Evolutionary conservation across 2,329 filamentous ascomycete species (phyloP).

Genomic region (Aspergillus puulaauensis): DNA sequence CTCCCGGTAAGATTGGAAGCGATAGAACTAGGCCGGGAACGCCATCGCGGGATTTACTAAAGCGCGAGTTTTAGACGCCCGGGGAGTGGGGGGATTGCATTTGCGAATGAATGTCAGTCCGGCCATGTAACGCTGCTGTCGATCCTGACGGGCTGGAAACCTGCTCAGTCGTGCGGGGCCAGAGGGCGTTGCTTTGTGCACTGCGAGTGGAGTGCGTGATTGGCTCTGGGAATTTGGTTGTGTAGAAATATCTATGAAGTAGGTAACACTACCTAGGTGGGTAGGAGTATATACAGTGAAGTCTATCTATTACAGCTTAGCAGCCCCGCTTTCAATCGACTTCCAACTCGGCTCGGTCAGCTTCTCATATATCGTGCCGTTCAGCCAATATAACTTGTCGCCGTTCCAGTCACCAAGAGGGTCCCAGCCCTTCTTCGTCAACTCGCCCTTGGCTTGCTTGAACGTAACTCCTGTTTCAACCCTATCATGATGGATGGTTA

Average conservation of each 20-base stretch:
- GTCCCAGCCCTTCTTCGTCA: conserved; percentile 45
- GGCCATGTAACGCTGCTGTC: neutral
- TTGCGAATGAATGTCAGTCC: too few relatives aligned
- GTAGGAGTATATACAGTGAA: neutral
- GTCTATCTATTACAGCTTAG: conserved; percentile 38
- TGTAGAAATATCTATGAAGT: neutral
- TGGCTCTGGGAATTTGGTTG: neutral
- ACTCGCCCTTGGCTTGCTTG: conserved; percentile 49
- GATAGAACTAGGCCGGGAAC: neutral
- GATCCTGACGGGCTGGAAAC: neutral
- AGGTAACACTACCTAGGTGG: neutral
- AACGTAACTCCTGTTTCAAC: conserved; percentile 51
- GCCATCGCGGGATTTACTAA: neutral
- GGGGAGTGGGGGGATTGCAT: neutral
- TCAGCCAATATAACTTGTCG: conserved; percentile 47
- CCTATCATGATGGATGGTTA: conserved; percentile 18
- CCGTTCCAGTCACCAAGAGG: conserved; percentile 30
- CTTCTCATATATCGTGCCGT: conserved; percentile 40
- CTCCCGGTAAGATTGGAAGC: neutral
- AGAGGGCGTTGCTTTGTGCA: too few relatives aligned
- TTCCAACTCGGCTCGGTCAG: conserved; percentile 41
- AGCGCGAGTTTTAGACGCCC: neutral
- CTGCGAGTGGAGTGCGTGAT: neutral
- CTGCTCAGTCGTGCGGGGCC: neutral
- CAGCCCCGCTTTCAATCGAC: conserved; percentile 42